Base-by-base conservation (phyloP, 306 rosid species). In the Cicer yamashitae region DNA sequence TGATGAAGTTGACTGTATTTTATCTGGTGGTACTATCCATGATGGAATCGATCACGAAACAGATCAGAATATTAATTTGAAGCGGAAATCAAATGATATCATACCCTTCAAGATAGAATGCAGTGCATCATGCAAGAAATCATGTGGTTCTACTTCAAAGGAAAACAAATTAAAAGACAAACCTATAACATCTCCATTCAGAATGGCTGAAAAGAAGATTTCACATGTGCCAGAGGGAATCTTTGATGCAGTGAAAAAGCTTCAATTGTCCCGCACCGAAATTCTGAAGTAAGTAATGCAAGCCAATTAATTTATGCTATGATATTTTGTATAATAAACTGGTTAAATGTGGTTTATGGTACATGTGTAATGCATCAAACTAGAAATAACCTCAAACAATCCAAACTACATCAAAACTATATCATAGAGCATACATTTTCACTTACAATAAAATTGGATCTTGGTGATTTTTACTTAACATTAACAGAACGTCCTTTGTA, bases 251-350 rank as follows among this genome's bases (percentile, higher is more conserved):
- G 81, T 94, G 34, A 88, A 79, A 65, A 85, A 71, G 78, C 97
- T 94, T 82, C 89, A 84, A 25, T 67, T 94, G 79, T 88, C 97
- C 75, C 97, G 99, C 78, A 71, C 82, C 11, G 88, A 92, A 73
- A 82, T 94, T 59, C 77, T 90, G 62, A 90, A 85, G 99, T 94
- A 85, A 88, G 99, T 84, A 65, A 75, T 60, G 57, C 77, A 46
- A 38, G 65, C 74, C 58, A 34, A 38, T 60, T 69, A 39, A 41
- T 40, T 73, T 66, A 14, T 59, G 37, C 39, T 7, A 56, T 77
- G 50, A 61, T 65, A 44, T 63, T 77, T 73, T 6, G 11, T 63
- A 77, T 44, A 40, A 10, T 70, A 45, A 44, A 4, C 58, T 63
- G 58, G 73, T 50, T 39, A 44, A 60, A 7, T 34, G 54, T 70